phyloP scores from a whole-genome alignment of 306 rosid species.

The Carpinus viminea region DNA sequence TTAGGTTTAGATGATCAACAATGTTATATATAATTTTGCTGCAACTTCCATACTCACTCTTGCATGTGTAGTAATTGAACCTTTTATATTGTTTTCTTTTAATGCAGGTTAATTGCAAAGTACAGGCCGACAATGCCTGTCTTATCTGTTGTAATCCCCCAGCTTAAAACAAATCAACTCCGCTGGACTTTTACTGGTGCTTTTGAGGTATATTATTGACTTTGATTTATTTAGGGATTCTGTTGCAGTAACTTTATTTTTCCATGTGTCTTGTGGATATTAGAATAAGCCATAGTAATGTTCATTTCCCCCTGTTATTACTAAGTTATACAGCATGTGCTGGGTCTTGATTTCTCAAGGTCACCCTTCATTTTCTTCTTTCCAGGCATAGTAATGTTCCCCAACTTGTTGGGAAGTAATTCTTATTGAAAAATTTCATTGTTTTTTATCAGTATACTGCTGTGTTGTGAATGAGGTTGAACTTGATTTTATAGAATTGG shows the following conservation, averaged over 20 bases:
- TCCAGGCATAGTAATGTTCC: neutral
- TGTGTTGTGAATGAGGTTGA: neutral
- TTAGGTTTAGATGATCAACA: neutral
- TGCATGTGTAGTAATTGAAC: neutral
- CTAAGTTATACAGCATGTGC: neutral
- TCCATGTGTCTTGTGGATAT: neutral
- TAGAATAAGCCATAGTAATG: neutral
- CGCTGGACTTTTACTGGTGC: conserved; percentile 96
- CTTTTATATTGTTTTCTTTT: neutral
- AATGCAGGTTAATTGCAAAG: conserved; percentile 81
- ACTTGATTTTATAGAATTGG: neutral
- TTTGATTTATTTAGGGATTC: conserved; percentile 6
- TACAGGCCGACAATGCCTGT: conserved; percentile 97
- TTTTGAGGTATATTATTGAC: conserved; percentile 66
- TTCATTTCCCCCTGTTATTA: too few relatives aligned
- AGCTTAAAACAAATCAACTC: conserved; percentile 73
- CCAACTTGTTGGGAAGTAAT: neutral
- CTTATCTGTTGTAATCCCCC: conserved; percentile 80
- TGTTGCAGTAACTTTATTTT: conserved; percentile 3
- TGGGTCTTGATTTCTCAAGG: neutral
- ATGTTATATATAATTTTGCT: neutral
- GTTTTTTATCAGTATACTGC: neutral
- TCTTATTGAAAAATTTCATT: neutral
- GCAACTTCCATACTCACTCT: conserved; percentile 9
- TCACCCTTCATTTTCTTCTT: neutral